Conservation (phyloP, 805 yeast species). For the Starmerella riodocensis region DNA sequence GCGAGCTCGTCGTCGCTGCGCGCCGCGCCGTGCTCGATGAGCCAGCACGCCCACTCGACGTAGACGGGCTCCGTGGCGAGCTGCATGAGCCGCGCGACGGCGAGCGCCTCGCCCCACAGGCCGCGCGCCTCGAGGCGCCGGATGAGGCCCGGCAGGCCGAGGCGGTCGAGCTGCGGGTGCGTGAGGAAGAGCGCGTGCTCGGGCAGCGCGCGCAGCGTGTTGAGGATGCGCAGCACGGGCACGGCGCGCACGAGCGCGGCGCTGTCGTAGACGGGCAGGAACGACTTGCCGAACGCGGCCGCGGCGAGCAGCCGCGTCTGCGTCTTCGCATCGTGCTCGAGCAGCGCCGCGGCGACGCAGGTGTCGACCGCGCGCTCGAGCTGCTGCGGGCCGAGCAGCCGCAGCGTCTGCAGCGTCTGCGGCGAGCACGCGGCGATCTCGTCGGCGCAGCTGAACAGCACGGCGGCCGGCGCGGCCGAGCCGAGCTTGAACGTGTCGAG, state of each 20-base stretch:
- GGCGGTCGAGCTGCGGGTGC: conserved; percentile 34
- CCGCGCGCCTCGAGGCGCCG: conserved; percentile 45
- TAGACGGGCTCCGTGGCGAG: conserved; percentile 43
- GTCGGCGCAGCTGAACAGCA: conserved; percentile 65
- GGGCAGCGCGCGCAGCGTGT: conserved; percentile 41
- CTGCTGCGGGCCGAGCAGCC: conserved; percentile 37
- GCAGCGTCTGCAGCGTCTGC: conserved; percentile 64
- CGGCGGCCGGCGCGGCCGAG: conserved; percentile 68
- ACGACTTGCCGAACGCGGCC: conserved; percentile 72
- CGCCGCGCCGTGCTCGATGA: conserved; percentile 40
- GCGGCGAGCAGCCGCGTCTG: conserved; percentile 72
- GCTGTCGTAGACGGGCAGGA: conserved; percentile 40
- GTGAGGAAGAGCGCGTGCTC: conserved; percentile 41
- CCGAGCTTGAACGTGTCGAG: conserved; percentile 66
- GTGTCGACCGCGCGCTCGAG: conserved; percentile 49
- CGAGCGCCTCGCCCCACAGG: conserved; percentile 48
- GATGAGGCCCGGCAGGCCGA: conserved; percentile 48
- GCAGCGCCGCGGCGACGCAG: conserved; percentile 61
- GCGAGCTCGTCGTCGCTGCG: conserved; percentile 47
- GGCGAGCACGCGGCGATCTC: conserved; percentile 57
- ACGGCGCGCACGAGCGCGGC: conserved; percentile 51
- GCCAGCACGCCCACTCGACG: conserved; percentile 67
- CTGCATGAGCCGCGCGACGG: conserved; percentile 40
- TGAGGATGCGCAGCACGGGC: conserved; percentile 50
- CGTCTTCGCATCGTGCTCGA: conserved; percentile 64